Evolutionary conservation across 2,329 filamentous ascomycete species (phyloP).

Genomic region (Penicillium sp.): DNA sequence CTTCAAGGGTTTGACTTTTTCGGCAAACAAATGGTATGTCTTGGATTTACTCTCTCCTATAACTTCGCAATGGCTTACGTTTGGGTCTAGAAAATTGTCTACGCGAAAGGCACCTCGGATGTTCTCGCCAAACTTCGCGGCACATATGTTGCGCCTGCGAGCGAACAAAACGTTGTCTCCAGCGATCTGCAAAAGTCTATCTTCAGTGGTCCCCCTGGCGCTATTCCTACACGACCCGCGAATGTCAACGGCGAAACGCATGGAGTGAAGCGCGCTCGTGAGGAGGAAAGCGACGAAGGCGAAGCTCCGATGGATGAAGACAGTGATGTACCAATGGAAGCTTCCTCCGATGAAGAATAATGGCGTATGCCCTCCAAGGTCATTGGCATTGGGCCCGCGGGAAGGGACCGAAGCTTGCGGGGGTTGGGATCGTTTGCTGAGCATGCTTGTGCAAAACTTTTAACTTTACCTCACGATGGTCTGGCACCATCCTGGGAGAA

Average conservation of each 20-base stretch:
- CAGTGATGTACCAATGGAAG: slow-evolving; percentile 70
- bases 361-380: not conserved
- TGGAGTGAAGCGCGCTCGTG: slow-evolving; percentile 70
- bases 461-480: slow-evolving; percentile 19
- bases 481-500: slow-evolving; percentile 25
- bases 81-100: slow-evolving; percentile 74
- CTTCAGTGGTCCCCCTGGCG: slow-evolving; percentile 65
- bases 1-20: slow-evolving; percentile 86
- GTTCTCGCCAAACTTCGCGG: slow-evolving; percentile 90
- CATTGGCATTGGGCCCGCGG: slow-evolving; percentile 7
- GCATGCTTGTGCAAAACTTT: slow-evolving; percentile 10
- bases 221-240: slow-evolving; percentile 56
- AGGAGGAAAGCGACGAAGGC: slow-evolving; percentile 62
- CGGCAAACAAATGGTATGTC: slow-evolving; percentile 80
- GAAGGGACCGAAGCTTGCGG: slow-evolving; percentile 15
- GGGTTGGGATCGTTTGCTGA: slow-evolving; percentile 15
- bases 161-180: slow-evolving; percentile 62
- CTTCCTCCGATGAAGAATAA: slow-evolving; percentile 74
- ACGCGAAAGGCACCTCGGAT: slow-evolving; percentile 87
- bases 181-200: slow-evolving; percentile 80
- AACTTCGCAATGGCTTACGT: too few relatives aligned
- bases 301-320: slow-evolving; percentile 67
- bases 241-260: slow-evolving; percentile 54
- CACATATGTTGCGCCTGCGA: slow-evolving; percentile 73
- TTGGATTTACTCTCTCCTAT: too few relatives aligned